Conservation (phyloP, 1,139 yeast genomes). For the Kodamaea arcana region DNA sequence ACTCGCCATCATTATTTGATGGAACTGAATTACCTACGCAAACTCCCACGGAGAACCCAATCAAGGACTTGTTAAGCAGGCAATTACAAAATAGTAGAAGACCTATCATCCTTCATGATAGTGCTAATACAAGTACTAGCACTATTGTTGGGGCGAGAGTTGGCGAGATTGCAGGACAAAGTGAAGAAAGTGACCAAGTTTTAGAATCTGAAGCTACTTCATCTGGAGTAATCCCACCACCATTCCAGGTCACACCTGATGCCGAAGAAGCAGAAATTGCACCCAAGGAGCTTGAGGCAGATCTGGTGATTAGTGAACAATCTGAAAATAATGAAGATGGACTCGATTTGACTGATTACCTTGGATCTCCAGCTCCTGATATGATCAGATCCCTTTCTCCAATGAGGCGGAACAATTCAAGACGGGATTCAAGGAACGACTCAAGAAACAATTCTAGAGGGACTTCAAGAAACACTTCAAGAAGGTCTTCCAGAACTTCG, state of each 20-base stretch:
- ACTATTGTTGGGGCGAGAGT: background rate
- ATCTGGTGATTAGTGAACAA: background rate
- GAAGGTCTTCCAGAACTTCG: slow-evolving; percentile 26
- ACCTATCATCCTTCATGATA: background rate
- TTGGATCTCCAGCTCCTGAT: background rate
- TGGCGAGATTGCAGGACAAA: background rate
- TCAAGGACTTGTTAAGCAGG: slow-evolving; percentile 12
- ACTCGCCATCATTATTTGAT: slow-evolving; percentile 2
- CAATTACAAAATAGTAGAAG: slow-evolving; percentile 5
- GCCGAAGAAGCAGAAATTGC: background rate
- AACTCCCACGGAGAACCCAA: slow-evolving; percentile 13
- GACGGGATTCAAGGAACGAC: slow-evolving; percentile 4
- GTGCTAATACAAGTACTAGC: slow-evolving; percentile 1
- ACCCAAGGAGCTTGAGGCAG: background rate
- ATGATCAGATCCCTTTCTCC: slow-evolving; percentile 7
- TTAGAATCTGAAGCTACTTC: background rate
- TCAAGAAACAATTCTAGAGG: slow-evolving; percentile 3
- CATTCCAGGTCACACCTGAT: background rate
- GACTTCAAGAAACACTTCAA: slow-evolving; percentile 8
- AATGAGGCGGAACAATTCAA: slow-evolving; percentile 1
- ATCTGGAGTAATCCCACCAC: background rate
- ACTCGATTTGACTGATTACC: no score
- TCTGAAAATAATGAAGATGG: background rate
- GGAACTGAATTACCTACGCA: slow-evolving; percentile 10
- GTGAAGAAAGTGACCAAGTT: background rate